These are phyloP conservation scores for Wickerhamiella brachini DNA, from an alignment of 805 yeast species.

Conservation along the genomic window DNA sequence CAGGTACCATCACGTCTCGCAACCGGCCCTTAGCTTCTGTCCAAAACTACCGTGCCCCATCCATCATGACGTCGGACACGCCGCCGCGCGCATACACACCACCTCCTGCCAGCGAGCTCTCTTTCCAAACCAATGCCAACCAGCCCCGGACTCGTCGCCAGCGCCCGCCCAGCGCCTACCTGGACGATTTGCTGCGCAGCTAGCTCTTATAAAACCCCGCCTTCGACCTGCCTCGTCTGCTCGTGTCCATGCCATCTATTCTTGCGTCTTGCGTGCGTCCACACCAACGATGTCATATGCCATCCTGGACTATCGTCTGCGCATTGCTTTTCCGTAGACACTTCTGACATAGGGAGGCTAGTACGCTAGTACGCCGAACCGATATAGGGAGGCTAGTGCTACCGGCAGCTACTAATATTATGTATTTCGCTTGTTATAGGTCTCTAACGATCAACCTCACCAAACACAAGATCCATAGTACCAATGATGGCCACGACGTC, in stretches of 20 bases:
- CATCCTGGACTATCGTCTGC: too few relatives aligned
- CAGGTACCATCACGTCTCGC: neutral
- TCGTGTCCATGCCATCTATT: too few relatives aligned
- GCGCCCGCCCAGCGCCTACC: slow-evolving; percentile 27
- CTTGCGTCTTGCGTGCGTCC: too few relatives aligned
- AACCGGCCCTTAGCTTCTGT: slow-evolving; percentile 3
- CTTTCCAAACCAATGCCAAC: neutral
- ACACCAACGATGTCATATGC: too few relatives aligned
- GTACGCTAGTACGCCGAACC: too few relatives aligned
- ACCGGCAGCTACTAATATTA: neutral
- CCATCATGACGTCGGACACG: neutral
- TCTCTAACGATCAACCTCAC: slow-evolving; percentile 73
- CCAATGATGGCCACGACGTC: slow-evolving; percentile 91
- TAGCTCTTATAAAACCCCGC: too few relatives aligned
- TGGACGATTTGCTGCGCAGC: slow-evolving; percentile 24
- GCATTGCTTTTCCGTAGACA: too few relatives aligned
- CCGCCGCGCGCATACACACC: neutral
- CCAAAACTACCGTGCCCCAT: slow-evolving; percentile 9
- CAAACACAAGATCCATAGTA: slow-evolving; percentile 90
- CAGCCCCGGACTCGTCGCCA: slow-evolving; percentile 6
- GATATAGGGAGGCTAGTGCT: too few relatives aligned
- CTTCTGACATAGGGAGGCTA: too few relatives aligned
- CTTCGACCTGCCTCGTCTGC: too few relatives aligned
- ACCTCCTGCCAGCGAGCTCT: neutral
- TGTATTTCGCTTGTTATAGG: neutral